Evolutionary conservation across 2,329 filamentous ascomycete genomes (phyloP).

Genomic region (Sporothrix dimorphospora): DNA sequence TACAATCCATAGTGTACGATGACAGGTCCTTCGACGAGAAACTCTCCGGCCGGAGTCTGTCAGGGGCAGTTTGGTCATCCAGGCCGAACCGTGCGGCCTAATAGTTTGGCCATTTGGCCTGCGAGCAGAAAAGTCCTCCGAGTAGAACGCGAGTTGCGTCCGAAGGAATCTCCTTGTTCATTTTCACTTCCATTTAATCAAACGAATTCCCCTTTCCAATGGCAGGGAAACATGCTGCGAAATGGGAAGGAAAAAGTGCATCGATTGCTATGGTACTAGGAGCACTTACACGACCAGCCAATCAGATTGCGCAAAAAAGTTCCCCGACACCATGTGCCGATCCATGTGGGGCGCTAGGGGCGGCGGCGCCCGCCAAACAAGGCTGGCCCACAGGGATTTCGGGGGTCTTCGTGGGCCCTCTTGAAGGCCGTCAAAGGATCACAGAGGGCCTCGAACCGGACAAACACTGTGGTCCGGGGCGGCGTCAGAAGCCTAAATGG

Average conservation of each 20-base stretch:
- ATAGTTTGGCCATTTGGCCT: background rate
- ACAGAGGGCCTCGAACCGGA: too few species aligned
- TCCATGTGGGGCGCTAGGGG: background rate
- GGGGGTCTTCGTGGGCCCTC: too few species aligned
- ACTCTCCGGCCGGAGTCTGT: background rate
- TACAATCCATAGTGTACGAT: background rate
- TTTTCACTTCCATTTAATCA: background rate
- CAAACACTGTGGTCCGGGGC: too few species aligned
- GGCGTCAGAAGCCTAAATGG: too few species aligned
- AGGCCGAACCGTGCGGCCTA: background rate
- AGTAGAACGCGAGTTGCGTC: background rate
- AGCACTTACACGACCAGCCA: slow-evolving; percentile 4
- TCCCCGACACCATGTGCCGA: background rate
- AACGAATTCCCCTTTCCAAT: background rate
- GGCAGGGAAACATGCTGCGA: background rate
- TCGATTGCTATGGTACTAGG: background rate
- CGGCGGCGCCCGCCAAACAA: background rate
- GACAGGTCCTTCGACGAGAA: background rate
- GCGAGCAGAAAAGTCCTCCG: background rate
- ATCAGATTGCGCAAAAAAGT: background rate
- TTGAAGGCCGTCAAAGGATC: background rate
- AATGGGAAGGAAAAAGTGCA: background rate
- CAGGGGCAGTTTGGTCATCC: background rate
- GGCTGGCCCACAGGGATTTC: background rate
- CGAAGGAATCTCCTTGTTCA: background rate